These are phyloP conservation scores for Rhizopogon parksii DNA, from an alignment of 1,284 basidiomycete genomes.

Conservation along the genomic window DNA sequence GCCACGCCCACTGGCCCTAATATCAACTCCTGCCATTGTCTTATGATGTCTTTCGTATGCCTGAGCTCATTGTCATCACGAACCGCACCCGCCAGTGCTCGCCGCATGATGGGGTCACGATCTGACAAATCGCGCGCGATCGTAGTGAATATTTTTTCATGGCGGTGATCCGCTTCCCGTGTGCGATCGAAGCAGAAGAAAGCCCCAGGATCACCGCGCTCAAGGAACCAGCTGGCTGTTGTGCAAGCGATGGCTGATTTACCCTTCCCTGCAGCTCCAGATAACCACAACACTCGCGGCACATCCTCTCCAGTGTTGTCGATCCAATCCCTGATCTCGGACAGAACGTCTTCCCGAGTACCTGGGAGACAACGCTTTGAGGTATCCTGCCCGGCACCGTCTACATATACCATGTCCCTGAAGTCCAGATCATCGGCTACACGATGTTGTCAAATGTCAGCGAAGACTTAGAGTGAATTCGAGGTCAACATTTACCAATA, in stretches of 20 bases:
- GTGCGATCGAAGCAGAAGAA: constrained; percentile 16
- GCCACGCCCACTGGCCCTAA: neutral
- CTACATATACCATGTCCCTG: neutral
- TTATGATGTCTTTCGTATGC: neutral
- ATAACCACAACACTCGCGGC: constrained; percentile 12
- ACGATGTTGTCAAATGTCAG: no score
- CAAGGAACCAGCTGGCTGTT: constrained; percentile 7
- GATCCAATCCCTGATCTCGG: constrained; percentile 11
- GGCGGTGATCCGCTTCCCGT: neutral
- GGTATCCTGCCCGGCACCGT: neutral
- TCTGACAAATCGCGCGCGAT: constrained; percentile 14
- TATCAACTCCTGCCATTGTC: neutral
- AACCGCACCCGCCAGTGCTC: constrained; percentile 1
- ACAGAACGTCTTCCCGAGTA: constrained; percentile 12
- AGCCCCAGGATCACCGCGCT: constrained; percentile 6
- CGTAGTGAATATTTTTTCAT: constrained; percentile 10
- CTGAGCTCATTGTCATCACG: neutral
- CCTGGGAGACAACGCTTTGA: constrained; percentile 8
- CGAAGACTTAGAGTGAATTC: no score
- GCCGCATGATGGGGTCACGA: neutral
- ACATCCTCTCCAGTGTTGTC: neutral
- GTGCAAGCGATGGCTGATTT: constrained; percentile 16
- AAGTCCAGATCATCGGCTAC: neutral
- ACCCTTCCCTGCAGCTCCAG: constrained; percentile 13
- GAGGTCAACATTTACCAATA: no score